Evolutionary conservation across 2,329 filamentous ascomycete species (phyloP), one percentile per base, ranked within the genome.

Genomic region (Penicillium sp.): DNA sequence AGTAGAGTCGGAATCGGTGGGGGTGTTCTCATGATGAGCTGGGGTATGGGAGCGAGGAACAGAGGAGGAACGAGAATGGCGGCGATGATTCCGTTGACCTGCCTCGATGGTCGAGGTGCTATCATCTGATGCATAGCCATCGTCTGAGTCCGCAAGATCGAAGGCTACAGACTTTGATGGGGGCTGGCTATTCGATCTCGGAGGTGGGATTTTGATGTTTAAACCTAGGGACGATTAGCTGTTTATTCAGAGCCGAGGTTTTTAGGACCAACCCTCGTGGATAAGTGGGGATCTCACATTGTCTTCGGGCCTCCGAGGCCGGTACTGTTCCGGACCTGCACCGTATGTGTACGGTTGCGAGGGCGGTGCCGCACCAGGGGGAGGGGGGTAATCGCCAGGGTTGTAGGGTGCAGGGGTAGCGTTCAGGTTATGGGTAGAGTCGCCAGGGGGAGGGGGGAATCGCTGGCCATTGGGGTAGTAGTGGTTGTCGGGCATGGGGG

Each of bases 251-350:
- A 47, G 43, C 40, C 36, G 32, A 44, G 51, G 54, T 60, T 62
- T 60, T 55, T 47, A 57, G 59, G 71, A 79, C 75, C 70, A 75
- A 78, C 76, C 75, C 73, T 76, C 68, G 62, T 67, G 71, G 65
- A 67, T 71, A 67, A 67, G 65, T 65, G 66, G 67, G 60, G 62
- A 66, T 65, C 78, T 80, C 77, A 81, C 78, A 78, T 79, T 80
- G 67, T 80, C 77, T 69, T 79, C 77, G 55, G 70, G 72, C 60
- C 75, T 69, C 62, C 67, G 64, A 27, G 71, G 63, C 22, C 71
- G 70, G 57, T 77, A 78, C n/a, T 70, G 67, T 54, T 77, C 72
- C 31, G 69, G 64, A 46, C 65, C 72, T 42, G 69, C 66, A 44
- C 69, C 71, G 57, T 76, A 75, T 43, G 68, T 69, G 58, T 76